phyloP scores from a whole-genome alignment of 2,329 filamentous ascomycete species.

The Apiospora rasikravindrae region DNA sequence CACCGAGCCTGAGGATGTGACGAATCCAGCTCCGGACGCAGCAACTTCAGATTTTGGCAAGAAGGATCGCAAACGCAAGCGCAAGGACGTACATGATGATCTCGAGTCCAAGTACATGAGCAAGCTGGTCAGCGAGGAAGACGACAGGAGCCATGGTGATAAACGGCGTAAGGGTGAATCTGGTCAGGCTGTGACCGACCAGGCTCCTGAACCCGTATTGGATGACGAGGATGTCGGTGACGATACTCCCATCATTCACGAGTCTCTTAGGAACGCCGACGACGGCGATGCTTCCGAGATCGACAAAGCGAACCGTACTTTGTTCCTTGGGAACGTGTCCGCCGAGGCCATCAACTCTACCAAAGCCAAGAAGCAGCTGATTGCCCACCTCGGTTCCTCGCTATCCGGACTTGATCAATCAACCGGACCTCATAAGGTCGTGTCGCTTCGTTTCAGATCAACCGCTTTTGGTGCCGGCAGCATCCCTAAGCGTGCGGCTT shows the following conservation, averaged over 20 bases:
- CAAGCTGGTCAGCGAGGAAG: conserved; percentile 64
- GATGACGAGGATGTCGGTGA: conserved; percentile 44
- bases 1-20: conserved; percentile 40
- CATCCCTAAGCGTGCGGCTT: conserved; percentile 93
- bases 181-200: conserved; percentile 32
- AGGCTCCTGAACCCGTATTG: conserved; percentile 26
- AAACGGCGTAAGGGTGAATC: conserved; percentile 59
- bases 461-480: conserved; percentile 79
- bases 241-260: conserved; percentile 56
- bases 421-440: conserved; percentile 70
- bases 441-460: conserved; percentile 93
- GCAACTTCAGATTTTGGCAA: conserved; percentile 48
- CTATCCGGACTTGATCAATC: conserved; percentile 58
- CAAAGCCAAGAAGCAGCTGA: conserved; percentile 75
- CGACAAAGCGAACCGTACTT: conserved; percentile 86
- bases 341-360: conserved; percentile 83
- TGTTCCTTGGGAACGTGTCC: conserved; percentile 93
- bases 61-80: conserved; percentile 68
- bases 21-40: conserved; percentile 40
- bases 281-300: conserved; percentile 61
- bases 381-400: conserved; percentile 79
- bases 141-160: conserved; percentile 56
- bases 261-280: conserved; percentile 58
- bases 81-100: conserved; percentile 71
- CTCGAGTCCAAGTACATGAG: conserved; percentile 74